Conservation (phyloP, 2,329 filamentous ascomycete species). For the Lasiodiplodia sp. region DNA sequence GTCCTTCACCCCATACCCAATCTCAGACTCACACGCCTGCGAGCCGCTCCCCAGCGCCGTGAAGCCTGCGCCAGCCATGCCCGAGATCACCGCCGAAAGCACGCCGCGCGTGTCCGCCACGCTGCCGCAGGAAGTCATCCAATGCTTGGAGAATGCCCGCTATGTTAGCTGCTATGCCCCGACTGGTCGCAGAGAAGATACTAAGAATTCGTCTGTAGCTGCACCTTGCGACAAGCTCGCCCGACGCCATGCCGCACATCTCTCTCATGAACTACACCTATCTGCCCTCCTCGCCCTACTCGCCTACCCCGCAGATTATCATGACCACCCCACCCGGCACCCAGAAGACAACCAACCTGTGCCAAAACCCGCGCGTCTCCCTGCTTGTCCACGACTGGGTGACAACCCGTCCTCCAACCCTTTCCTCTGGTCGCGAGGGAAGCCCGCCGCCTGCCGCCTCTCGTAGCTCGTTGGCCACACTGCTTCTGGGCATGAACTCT, state of each 20-base stretch:
- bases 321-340: conserved; percentile 86
- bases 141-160: conserved; percentile 91
- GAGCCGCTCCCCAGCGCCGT: not conserved
- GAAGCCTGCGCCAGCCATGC: conserved; percentile 53
- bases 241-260: conserved; percentile 83
- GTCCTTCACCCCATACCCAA: not conserved
- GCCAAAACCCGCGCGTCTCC: conserved; percentile 85
- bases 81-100: conserved; percentile 6
- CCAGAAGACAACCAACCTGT: conserved; percentile 81
- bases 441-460: conserved; percentile 65
- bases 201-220: conserved; percentile 64
- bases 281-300: conserved; percentile 75
- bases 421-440: conserved; percentile 62
- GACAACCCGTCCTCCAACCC: conserved; percentile 85
- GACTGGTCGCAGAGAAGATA: conserved; percentile 25
- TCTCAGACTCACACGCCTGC: not conserved
- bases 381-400: conserved; percentile 99
- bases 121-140: conserved; percentile 83
- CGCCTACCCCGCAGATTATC: conserved; percentile 74
- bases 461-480: conserved; percentile 77
- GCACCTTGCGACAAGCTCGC: conserved; percentile 92
- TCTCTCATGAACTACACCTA: conserved; percentile 99
- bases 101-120: conserved; percentile 63
- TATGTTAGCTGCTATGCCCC: conserved; percentile 68
- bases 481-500: conserved; percentile 91